These are phyloP conservation scores for Eurotiales sp. DNA, from an alignment of 2,329 filamentous ascomycete species.

Conservation along the genomic window DNA sequence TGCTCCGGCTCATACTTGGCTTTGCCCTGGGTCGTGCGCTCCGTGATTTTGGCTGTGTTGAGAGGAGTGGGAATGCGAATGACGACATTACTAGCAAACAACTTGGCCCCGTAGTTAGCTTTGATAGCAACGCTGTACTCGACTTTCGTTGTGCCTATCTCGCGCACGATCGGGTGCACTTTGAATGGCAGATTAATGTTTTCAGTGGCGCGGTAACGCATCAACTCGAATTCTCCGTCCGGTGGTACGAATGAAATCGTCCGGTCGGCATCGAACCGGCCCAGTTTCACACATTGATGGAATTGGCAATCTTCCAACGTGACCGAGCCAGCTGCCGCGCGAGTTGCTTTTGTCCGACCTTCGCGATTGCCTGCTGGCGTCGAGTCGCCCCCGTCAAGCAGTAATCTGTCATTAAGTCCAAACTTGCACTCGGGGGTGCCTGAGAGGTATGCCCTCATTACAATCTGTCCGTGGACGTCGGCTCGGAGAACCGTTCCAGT, in stretches of 20 bases:
- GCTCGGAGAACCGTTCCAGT: conserved; percentile 91
- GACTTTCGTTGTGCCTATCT: conserved; percentile 93
- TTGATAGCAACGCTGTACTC: conserved; percentile 98
- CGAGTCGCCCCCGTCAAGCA: conserved; percentile 72
- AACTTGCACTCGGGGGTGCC: conserved; percentile 99
- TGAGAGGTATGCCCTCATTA: conserved; percentile 96
- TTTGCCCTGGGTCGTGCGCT: conserved; percentile 91
- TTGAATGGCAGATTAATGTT: conserved; percentile 99
- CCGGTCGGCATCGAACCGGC: conserved; percentile 92
- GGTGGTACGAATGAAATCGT: conserved; percentile 97
- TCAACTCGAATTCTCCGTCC: conserved; percentile 96
- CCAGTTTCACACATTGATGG: conserved; percentile 96
- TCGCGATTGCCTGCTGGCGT: conserved; percentile 41
- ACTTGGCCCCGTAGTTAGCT: conserved; percentile 91
- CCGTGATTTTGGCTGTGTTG: conserved; percentile 90
- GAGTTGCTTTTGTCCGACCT: conserved; percentile 73
- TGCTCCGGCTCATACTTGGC: conserved; percentile 98
- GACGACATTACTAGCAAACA: conserved; percentile 95
- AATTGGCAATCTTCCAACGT: conserved; percentile 98
- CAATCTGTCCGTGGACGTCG: conserved; percentile 94
- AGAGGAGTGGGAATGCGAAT: conserved; percentile 92
- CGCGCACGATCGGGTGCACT: conserved; percentile 96
- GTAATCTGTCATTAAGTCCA: conserved; percentile 88
- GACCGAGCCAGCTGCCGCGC: conserved; percentile 91
- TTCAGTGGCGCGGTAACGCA: conserved; percentile 96